phyloP scores from a whole-genome alignment of 2,329 filamentous ascomycete species.

The Simplicillium aogashimaense region DNA sequence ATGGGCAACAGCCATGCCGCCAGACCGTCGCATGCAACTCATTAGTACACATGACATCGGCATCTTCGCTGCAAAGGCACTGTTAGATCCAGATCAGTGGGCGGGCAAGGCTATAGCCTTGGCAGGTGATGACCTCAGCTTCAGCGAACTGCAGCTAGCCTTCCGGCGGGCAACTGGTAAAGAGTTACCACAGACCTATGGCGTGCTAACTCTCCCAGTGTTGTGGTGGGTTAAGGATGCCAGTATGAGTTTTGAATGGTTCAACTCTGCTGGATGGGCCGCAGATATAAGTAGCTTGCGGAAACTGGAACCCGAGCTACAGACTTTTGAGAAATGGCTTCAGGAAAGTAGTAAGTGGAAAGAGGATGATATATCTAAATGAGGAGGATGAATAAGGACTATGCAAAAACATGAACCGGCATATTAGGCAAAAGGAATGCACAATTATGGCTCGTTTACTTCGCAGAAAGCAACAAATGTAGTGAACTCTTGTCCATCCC shows the following conservation, averaged over 20 bases:
- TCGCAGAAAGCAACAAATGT: too few relatives aligned
- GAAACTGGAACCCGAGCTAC: constrained; percentile 6
- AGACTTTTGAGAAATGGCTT: constrained; percentile 12
- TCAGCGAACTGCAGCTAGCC: constrained; percentile 3
- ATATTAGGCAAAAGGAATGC: too few relatives aligned
- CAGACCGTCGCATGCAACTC: constrained; percentile 13
- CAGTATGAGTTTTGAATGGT: constrained; percentile 11
- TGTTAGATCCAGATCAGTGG: constrained; percentile 9
- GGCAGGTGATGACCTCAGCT: constrained; percentile 10
- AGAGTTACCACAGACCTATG: constrained; percentile 4
- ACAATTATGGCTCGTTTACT: too few relatives aligned
- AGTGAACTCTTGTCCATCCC: too few relatives aligned
- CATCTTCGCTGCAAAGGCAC: constrained; percentile 9
- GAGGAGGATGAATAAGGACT: too few relatives aligned
- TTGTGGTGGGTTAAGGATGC: constrained; percentile 10
- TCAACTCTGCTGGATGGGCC: constrained; percentile 5
- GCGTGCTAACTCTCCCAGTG: constrained; percentile 6
- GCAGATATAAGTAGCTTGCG: constrained; percentile 5
- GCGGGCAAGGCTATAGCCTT: constrained; percentile 7
- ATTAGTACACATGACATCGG: constrained; percentile 17
- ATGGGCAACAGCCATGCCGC: constrained; percentile 14
- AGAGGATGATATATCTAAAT: too few relatives aligned
- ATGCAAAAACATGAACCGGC: too few relatives aligned
- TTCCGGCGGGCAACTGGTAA: too few relatives aligned
- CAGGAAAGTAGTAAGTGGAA: constrained; percentile 12